Evolutionary conservation across 257 asterid genomes (phyloP), one percentile per base, ranked within the genome.

Genomic region (Salvia miltiorrhiza): DNA sequence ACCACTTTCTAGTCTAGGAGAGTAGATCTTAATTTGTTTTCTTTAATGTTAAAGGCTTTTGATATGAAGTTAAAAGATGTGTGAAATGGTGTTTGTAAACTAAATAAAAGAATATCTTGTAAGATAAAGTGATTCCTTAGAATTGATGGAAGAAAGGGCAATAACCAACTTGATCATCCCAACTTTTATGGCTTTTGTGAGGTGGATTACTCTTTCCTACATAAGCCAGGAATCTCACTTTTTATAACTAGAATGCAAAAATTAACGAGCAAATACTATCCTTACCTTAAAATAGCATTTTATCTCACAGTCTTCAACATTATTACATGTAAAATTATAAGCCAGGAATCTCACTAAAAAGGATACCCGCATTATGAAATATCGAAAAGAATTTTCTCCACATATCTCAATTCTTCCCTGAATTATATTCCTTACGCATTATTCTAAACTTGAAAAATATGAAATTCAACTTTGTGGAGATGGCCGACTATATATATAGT

Each of bases 121-220:
- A 59, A 20, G 61, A 49, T 33, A 74, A 67, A 79, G 83, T 77
- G 70, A 81, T 81, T 79, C 81, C 41, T 71, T 65, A 33, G 74
- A 72, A 39, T 73, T 33, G 74, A 40, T 54, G 52, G 61, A 68
- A 73, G 69, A 68, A 72, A 56, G 69, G 30, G 50, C 13, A 72
- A 58, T 52, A 65, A 53, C 71, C 57, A 11, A 63, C 39, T 71
- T 43, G 75, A 54, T 70, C 74, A 66, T 67, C 65, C 45, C 39
- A 11, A 37, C 82, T 76, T 76, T 73, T 73, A 67, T 72, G 71
- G 59, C 69, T 26, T 66, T 63, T 65, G 65, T 83, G 84, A 80
- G 73, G 75, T 70, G 75, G 70, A 35, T 28, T 16, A n/a, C 58
- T 30, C 63, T 50, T 28, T 62, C 63, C 76, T 37, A 44, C 69